Conservation (phyloP, 495 filamentous ascomycete species). For the Trichoderma erinaceum region DNA sequence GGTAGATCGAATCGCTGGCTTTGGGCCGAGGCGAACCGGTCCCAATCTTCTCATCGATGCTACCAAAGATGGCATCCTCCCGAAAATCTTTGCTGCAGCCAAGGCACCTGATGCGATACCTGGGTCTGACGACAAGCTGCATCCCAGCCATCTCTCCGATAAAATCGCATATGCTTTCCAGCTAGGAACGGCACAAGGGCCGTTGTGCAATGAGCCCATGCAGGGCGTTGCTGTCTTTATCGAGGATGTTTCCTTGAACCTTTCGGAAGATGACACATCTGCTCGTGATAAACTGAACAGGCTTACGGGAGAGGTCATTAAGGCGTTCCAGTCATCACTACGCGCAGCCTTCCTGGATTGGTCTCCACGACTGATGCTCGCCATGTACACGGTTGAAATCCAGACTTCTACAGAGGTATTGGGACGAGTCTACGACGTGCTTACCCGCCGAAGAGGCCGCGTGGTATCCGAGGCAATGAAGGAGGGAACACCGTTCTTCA, state of each 20-base stretch:
- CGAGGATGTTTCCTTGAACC: slow-evolving; percentile 63
- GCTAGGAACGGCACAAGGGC: slow-evolving; percentile 80
- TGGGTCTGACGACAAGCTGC: slow-evolving; percentile 46
- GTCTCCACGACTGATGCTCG: slow-evolving; percentile 85
- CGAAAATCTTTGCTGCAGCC: slow-evolving; percentile 59
- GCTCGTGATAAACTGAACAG: slow-evolving; percentile 66
- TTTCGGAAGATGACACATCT: slow-evolving; percentile 49
- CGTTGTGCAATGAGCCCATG: slow-evolving; percentile 87
- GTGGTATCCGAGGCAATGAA: slow-evolving; percentile 88
- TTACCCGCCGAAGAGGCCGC: slow-evolving; percentile 82
- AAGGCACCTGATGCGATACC: slow-evolving; percentile 25
- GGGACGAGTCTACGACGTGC: slow-evolving; percentile 86
- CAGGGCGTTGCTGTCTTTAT: slow-evolving; percentile 91
- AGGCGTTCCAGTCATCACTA: slow-evolving; percentile 78
- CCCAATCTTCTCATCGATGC: slow-evolving; percentile 87
- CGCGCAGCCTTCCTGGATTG: slow-evolving; percentile 87
- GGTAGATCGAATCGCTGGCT: slow-evolving; percentile 77
- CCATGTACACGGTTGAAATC: slow-evolving; percentile 98
- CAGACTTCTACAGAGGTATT: slow-evolving; percentile 94
- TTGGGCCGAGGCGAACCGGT: slow-evolving; percentile 78
- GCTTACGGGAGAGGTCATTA: slow-evolving; percentile 85
- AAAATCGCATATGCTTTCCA: slow-evolving; percentile 93
- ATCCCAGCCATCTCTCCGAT: slow-evolving; percentile 72
- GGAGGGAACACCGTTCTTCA: slow-evolving; percentile 94
- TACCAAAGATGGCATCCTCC: slow-evolving; percentile 64